Evolutionary conservation across 2,329 filamentous ascomycete species (phyloP), one percentile per base, ranked within the genome.

Genomic region (Ceratocystis cacaofunesta): DNA sequence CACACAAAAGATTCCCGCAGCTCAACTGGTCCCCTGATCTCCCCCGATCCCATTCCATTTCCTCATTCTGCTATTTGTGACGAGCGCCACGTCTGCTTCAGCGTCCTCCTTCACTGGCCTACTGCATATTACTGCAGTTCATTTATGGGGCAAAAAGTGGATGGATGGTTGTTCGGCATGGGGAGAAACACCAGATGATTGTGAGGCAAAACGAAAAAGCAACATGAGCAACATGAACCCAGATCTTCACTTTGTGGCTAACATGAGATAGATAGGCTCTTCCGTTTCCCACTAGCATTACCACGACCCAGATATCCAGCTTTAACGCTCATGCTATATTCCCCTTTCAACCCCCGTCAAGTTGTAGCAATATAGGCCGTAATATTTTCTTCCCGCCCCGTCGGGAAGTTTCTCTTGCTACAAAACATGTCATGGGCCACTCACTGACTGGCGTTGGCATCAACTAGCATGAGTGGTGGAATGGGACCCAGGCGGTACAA

Each of bases 321-420:
- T 50, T 10, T 3, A 52, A 28, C 48, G 3, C 48, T 52, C 48
- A 28, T 25, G 48, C 22, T 6, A 52, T 52, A 25, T 52, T 28
- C 48, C 0, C 46, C 46, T 25, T 12, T 12, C 28, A 32, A 58
- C 12, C 5, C 30, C 28, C 25, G 12, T 6, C 17, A 30, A 36
- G 15, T 4, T 25, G 5, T 5, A 1, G 25, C 22, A 52, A 52
- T 52, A 32, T 30, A 36, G 6, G 32, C 5, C 55, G 10, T 30
- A n/a, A 36, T 58, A 17, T 58, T 36, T 41, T 4, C 36, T 41
- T 41, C 36, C 36, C 36, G 36, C 36, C 28, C 28, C 55, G 55
- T 36, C 55, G 55, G 52, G 17, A 58, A 36, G 55, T 58, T 58
- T 58, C 25, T 58, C n/a, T n/a, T 58, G 28, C 32, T 36, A 58